phyloP scores from a whole-genome alignment of 768 basidiomycete species.

The Rhodotorula diobovata region DNA sequence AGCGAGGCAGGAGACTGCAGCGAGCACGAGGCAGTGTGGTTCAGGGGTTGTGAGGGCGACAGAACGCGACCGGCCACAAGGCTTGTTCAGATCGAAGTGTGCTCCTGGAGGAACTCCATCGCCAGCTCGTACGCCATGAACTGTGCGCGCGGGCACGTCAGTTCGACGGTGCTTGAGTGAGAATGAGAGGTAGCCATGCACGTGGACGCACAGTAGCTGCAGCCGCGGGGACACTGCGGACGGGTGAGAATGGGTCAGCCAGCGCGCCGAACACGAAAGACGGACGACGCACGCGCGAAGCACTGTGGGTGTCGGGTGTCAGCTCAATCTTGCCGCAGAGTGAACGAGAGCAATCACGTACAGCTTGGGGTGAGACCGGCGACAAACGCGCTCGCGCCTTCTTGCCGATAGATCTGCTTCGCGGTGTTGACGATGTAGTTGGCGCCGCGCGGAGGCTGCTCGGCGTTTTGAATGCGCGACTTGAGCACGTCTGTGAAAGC shows the following conservation, averaged over 20 bases:
- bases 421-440: conserved; percentile 42
- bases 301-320: background rate
- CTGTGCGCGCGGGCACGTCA: background rate
- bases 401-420: conserved; percentile 37
- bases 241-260: background rate
- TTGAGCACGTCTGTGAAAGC: conserved; percentile 29
- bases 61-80: background rate
- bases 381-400: conserved; percentile 40
- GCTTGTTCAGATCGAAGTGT: conserved; percentile 19
- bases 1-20: too few species aligned
- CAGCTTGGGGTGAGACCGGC: conserved; percentile 44
- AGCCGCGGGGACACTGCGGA: conserved; percentile 33
- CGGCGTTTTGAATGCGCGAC: conserved; percentile 42
- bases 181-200: accelerated
- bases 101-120: conserved; percentile 34
- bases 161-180: background rate
- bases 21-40: too few species aligned
- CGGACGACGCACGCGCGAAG: conserved; percentile 28
- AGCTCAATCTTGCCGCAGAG: too few species aligned
- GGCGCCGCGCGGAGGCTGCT: conserved; percentile 37
- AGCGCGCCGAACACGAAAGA: too few species aligned
- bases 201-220: conserved; percentile 25
- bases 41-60: background rate
- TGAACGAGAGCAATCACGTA: conserved; percentile 8
- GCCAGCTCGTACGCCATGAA: conserved; percentile 45